Base-by-base conservation (phyloP, 257 asterid species). In the Fraxinus excelsior region DNA sequence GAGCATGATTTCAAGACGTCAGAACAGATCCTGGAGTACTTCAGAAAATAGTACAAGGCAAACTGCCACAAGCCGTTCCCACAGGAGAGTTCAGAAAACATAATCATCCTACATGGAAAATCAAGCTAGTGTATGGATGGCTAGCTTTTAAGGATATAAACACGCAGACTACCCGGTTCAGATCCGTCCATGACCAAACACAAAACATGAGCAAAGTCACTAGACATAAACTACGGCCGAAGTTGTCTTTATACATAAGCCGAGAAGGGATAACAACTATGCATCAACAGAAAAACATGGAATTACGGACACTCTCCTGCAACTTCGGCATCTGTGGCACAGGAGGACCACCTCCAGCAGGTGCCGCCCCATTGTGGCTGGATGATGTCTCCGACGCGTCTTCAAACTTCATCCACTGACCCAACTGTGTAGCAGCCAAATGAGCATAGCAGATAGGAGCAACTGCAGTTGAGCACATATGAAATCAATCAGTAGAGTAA, bases 391-490 rank as follows among this genome's bases (percentile, higher is more conserved):
- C 99, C 0, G 99, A 95, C 0, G 91, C 80, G 0, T 91, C 99
- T 67, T 93, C 98, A 14, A 90, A 93, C 71, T 93, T 95, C 96
- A 95, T 91, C 96, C 97, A 93, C 32, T 90, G 97, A 12, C 97
- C 96, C 58, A 93, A 60, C 82, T 95, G 99, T 13, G 97, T 87
- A 42, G 99, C 99, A 0, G 99, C 99, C 88, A 95, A 82, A 67
- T 95, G 99, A 0, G 99, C 99, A 71, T 95, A 95, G 82, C 96
- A 88, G 32, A 95, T 81, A 0, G 99, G 99, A 12, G 99, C 98
- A 75, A 95, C 99, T 94, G 89, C 76, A 85, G 77, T 44, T 5
- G 8, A 31, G 53, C 13, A 82, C 29, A n/a, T 14, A 16, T 2
- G 35, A 73, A 77, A 62, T 51, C 26, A 49, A 46, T 44, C 32